A percentile compares a stretch with the other conserved stretches of the same genome.
These are phyloP conservation scores for Wickerhamomyces queroliae DNA, from an alignment of 805 yeast genomes.

Conservation along the genomic window DNA sequence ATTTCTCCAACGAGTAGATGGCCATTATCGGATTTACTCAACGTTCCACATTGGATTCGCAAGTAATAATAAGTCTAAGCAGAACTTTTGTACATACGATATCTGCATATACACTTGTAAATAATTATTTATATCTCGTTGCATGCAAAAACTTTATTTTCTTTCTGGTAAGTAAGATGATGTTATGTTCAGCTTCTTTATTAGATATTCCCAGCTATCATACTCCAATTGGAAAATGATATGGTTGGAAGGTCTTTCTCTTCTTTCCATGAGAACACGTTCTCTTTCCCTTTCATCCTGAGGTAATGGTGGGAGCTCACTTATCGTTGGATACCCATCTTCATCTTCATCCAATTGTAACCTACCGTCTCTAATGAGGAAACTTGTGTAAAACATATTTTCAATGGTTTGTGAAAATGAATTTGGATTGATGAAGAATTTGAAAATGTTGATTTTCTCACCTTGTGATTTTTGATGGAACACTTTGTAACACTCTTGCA, in stretches of 20 bases:
- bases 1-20: constrained; percentile 73
- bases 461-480: constrained; percentile 29
- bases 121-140: constrained; percentile 1
- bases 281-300: constrained; percentile 18
- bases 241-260: constrained; percentile 40
- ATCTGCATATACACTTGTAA: neutral
- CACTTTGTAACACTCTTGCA: constrained; percentile 43
- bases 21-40: constrained; percentile 57
- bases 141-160: constrained; percentile 7
- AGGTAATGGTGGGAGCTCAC: constrained; percentile 26
- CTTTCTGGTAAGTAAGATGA: constrained; percentile 47
- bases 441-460: constrained; percentile 48
- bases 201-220: constrained; percentile 55
- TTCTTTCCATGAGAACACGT: constrained; percentile 20
- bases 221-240: constrained; percentile 69
- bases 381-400: constrained; percentile 77
- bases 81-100: constrained; percentile 6
- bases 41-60: constrained; percentile 46
- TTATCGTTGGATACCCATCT: constrained; percentile 37
- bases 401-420: constrained; percentile 80
- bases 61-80: neutral
- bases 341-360: constrained; percentile 49
- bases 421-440: constrained; percentile 66
- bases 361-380: constrained; percentile 69
- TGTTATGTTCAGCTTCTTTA: constrained; percentile 48